These are phyloP conservation scores for Nitzschia palea DNA, from an alignment of 108 stramenopile genomes.

Conservation along the genomic window DNA sequence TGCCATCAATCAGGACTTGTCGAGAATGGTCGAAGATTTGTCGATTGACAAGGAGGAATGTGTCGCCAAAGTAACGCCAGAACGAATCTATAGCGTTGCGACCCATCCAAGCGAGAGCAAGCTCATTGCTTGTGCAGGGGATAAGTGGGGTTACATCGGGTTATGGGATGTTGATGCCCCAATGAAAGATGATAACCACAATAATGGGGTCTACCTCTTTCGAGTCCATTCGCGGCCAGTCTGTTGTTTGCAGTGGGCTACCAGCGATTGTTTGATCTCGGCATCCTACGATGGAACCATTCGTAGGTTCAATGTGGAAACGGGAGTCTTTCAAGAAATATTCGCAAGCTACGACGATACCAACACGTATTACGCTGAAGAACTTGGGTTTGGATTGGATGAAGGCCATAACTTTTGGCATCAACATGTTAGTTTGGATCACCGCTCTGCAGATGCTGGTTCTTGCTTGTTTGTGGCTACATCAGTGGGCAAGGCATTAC, in stretches of 20 bases:
- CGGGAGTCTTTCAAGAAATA: constrained; percentile 56
- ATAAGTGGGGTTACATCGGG: constrained; percentile 71
- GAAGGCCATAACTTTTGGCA: constrained; percentile 62
- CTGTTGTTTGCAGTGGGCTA: constrained; percentile 57
- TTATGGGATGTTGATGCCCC: constrained; percentile 73
- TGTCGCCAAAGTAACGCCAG: constrained; percentile 77
- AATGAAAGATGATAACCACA: constrained; percentile 2
- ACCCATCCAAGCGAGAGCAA: constrained; percentile 62
- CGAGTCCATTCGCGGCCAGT: constrained; percentile 59
- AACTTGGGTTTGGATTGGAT: constrained; percentile 65
- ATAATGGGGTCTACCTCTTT: constrained; percentile 59
- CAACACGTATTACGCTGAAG: constrained; percentile 46
- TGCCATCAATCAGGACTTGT: constrained; percentile 8
- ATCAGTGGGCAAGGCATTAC: constrained; percentile 67
- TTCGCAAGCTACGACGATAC: constrained; percentile 83
- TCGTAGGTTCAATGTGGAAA: constrained; percentile 61
- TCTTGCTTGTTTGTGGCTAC: constrained; percentile 80
- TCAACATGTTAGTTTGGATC: constrained; percentile 67
- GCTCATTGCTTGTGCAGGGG: constrained; percentile 69
- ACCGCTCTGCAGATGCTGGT: constrained; percentile 26
- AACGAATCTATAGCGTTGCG: constrained; percentile 68
- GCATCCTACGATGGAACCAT: constrained; percentile 79
- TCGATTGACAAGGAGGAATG: constrained; percentile 58
- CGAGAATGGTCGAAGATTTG: constrained; percentile 34
- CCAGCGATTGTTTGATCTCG: constrained; percentile 51